Base-by-base conservation (phyloP, 2,329 filamentous ascomycete species). In the Aspergillus persii region DNA sequence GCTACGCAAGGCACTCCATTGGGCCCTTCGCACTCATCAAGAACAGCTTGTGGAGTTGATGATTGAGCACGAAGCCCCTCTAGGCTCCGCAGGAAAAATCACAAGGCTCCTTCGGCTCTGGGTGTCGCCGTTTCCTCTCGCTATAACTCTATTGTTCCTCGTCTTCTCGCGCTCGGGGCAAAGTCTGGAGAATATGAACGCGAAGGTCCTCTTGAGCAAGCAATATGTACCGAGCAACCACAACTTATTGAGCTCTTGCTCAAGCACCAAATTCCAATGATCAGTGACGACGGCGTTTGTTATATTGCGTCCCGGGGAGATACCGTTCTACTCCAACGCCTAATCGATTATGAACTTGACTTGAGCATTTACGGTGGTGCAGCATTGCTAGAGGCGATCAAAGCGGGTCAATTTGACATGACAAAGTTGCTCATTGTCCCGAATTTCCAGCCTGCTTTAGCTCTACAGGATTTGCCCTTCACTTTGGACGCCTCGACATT, bases 1-100 rank as follows among this genome's bases (percentile, higher is more conserved):
- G 52, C 47, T 59, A 23, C 57, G 57, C 2, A 46, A 52, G 8
- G 52, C 55, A 12, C 47, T 59, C 29, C 57, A 59, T 18, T 59
- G 57, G 57, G 52, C 57, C 15, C 27, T 59, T 26, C 52, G 52
- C n/a, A 11, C 30, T 8, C 51, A 54, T 29, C 23, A 47, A 15
- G n/a, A 9, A 9, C 4, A 52, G 31, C 12, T 55, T 33, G 52
- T 59, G 36, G 52, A 59, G 51, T 29, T 55, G 18, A 51, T 59
- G 57, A 12, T 59, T 39, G 27, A 49, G 23, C 27, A 54, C 41
- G 15, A 47, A 2, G 46, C 57, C 2, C 57, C 57, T n/a, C 46
- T 55, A 3, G 26, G 52, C 18, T 23, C 57, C 3, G 46, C 44
- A 9, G 46, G 26, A 11, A 4, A 12, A 1, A 9, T 1, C 4